A percentile compares a stretch with the other conserved stretches of the same genome.
Evolutionary conservation across 139 green algal species (phyloP).

Genomic region (Picochlorum sp.): DNA sequence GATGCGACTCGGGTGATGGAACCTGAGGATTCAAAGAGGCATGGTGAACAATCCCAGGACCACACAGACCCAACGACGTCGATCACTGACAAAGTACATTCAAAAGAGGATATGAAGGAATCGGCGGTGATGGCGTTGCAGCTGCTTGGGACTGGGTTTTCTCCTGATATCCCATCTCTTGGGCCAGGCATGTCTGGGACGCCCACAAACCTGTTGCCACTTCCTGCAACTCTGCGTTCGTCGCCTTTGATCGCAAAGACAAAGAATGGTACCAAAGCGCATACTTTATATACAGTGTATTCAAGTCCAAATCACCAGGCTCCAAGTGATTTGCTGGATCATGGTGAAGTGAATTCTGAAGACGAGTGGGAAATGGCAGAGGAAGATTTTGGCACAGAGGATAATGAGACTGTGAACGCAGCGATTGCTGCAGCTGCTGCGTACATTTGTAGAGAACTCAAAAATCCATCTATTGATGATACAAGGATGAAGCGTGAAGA

Average conservation of each 20-base stretch:
- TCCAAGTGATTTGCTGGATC: neutral
- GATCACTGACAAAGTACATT: neutral
- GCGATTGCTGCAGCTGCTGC: constrained; percentile 7
- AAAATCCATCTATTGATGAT: neutral
- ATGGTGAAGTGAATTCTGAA: constrained; percentile 14
- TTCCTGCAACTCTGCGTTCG: constrained; percentile 17
- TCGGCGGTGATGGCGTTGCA: constrained; percentile 20
- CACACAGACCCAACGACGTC: neutral
- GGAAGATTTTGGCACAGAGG: constrained; percentile 16
- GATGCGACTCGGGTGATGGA: no score
- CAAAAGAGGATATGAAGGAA: constrained; percentile 2
- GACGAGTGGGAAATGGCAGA: constrained; percentile 21
- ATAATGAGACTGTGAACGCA: constrained; percentile 5
- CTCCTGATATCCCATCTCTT: constrained; percentile 15
- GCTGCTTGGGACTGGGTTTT: constrained; percentile 25
- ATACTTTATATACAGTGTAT: neutral
- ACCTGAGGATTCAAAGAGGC: no score
- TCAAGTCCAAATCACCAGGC: neutral
- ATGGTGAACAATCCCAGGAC: no score
- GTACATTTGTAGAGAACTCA: neutral
- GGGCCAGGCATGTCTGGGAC: constrained; percentile 10
- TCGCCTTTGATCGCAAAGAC: neutral
- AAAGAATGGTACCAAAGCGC: neutral
- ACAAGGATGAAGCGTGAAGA: neutral
- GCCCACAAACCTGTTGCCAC: constrained; percentile 21